These are phyloP conservation scores for Vaccinium myrtillus DNA, from an alignment of 148 eudicot genomes.

Conservation along the genomic window DNA sequence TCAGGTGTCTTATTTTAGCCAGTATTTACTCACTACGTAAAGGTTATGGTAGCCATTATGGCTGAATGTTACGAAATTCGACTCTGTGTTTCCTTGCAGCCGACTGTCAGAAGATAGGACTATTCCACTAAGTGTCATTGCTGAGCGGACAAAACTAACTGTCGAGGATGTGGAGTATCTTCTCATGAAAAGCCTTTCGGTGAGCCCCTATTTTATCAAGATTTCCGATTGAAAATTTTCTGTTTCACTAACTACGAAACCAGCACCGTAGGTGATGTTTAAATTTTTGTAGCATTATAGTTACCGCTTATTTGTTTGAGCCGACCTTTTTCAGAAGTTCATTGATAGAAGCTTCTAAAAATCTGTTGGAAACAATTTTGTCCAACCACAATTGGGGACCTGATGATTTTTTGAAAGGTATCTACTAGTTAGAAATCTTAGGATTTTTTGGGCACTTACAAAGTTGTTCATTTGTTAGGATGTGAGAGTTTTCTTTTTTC, in stretches of 20 bases:
- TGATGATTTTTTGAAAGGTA: not conserved
- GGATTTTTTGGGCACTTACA: not conserved
- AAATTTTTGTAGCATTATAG: not conserved
- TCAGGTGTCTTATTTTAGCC: slow-evolving; percentile 44
- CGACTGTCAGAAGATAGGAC: slow-evolving; percentile 92
- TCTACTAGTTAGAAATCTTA: not conserved
- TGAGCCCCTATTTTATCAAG: slow-evolving; percentile 31
- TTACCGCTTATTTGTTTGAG: not conserved
- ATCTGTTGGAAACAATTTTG: not conserved
- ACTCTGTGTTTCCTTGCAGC: slow-evolving; percentile 39
- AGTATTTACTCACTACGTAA: not conserved
- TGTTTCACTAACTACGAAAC: not conserved
- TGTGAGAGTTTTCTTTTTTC: not conserved
- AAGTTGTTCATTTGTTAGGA: not conserved
- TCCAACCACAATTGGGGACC: slow-evolving; percentile 2
- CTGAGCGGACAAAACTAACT: slow-evolving; percentile 73
- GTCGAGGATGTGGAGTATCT: slow-evolving; percentile 93
- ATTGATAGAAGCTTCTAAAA: not conserved
- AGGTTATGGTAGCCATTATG: not conserved
- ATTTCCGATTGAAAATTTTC: not conserved
- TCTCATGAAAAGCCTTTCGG: slow-evolving; percentile 98
- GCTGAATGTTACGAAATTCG: not conserved
- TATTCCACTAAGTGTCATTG: slow-evolving; percentile 75
- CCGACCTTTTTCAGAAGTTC: not conserved
- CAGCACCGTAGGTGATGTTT: not conserved